A percentile compares a stretch with the other conserved stretches of the same genome.
phyloP scores from a whole-genome alignment of 2,329 filamentous ascomycete genomes.

The Neonectria punicea region DNA sequence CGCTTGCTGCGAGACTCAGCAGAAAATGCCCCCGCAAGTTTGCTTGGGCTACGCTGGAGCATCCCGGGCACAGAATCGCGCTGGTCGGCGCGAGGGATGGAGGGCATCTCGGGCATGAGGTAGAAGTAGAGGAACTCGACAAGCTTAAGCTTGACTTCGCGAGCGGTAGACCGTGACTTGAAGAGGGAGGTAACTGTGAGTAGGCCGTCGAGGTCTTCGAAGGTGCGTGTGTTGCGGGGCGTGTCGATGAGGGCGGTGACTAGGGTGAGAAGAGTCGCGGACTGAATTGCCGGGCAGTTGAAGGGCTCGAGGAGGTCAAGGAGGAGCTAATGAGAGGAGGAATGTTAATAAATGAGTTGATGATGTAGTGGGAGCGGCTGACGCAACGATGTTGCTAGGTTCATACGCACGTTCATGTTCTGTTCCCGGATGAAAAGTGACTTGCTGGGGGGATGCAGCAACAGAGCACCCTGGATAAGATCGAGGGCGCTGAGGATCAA shows the following conservation, averaged over 20 bases:
- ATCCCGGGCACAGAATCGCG: conserved; percentile 61
- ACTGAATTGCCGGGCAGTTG: conserved; percentile 93
- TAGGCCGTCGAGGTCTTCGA: conserved; percentile 91
- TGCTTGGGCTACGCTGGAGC: conserved; percentile 75
- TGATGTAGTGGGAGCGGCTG: neutral
- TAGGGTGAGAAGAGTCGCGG: conserved; percentile 87
- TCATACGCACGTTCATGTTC: conserved; percentile 83
- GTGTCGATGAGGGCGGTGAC: conserved; percentile 89
- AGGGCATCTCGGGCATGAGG: conserved; percentile 88
- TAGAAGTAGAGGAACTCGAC: conserved; percentile 99
- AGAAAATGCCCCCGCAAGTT: conserved; percentile 68
- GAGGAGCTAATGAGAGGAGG: conserved; percentile 69
- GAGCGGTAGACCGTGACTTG: conserved; percentile 84
- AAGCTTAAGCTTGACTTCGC: conserved; percentile 94
- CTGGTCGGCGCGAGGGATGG: conserved; percentile 61
- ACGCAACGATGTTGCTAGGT: neutral
- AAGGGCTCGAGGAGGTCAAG: conserved; percentile 93
- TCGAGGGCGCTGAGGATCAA: conserved; percentile 90
- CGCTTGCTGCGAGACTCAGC: conserved; percentile 47
- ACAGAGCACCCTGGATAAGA: conserved; percentile 85
- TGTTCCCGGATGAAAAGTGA: conserved; percentile 87
- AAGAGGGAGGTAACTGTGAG: conserved; percentile 93
- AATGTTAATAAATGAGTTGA: conserved; percentile 24
- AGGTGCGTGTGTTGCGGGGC: conserved; percentile 88
- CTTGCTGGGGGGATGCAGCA: conserved; percentile 91